Conservation (phyloP, 345 rosid species). For the sweet orange (Citrus sinensis) region DVS_A1.0 CM039161.1:21809501-21810000, state of each 20-base stretch:
- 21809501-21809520: background rate
- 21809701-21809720: background rate
- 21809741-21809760: background rate
- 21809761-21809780: background rate
- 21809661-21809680: background rate
- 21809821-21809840: background rate
- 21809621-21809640: background rate
- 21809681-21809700: background rate
- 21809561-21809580: background rate
- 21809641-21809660: background rate
- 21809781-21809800: no score
- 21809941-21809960: background rate
- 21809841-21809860: no score
- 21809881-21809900: background rate
- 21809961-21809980: background rate
- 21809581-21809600: background rate
- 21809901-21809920: background rate
- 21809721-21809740: background rate
- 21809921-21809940: background rate
- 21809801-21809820: no score
- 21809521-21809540: background rate
- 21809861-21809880: background rate
- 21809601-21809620: background rate
- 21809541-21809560: background rate
- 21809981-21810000: no score